A percentile compares a stretch with the other conserved stretches of the same genome.
These are phyloP conservation scores for Umbelopsis sp. DNA, from an alignment of 192 early-diverging fungal genomes.

Conservation along the genomic window DNA sequence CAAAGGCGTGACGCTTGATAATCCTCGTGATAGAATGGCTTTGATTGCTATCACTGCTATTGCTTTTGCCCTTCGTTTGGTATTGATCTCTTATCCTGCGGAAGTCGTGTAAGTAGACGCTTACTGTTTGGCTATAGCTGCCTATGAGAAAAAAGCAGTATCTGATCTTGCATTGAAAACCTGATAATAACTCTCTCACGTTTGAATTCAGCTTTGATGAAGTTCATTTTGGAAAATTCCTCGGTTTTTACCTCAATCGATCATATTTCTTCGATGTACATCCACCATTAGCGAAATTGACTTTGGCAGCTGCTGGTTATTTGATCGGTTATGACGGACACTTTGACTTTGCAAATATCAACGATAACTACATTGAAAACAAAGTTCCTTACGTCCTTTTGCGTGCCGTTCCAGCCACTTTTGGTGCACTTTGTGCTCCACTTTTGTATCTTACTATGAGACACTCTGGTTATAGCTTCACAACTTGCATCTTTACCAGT, in stretches of 20 bases:
- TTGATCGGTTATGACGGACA: constrained; percentile 94
- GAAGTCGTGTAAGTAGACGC: constrained; percentile 68
- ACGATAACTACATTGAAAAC: constrained; percentile 85
- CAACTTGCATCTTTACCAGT: constrained; percentile 73
- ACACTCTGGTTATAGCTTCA: constrained; percentile 81
- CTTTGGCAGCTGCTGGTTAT: constrained; percentile 82
- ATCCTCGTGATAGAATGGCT: constrained; percentile 16
- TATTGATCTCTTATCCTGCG: constrained; percentile 67
- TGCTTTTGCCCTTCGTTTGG: constrained; percentile 68
- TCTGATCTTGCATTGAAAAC: neutral
- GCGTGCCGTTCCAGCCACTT: constrained; percentile 76
- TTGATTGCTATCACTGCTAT: constrained; percentile 40
- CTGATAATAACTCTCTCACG: neutral
- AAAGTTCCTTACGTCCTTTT: constrained; percentile 89
- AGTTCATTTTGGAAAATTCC: constrained; percentile 99
- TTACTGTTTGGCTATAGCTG: neutral
- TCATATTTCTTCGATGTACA: constrained; percentile 98
- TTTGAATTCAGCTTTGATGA: constrained; percentile 82
- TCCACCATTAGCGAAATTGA: constrained; percentile 92
- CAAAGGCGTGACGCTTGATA: neutral
- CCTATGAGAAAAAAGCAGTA: neutral
- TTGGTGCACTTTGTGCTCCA: constrained; percentile 77
- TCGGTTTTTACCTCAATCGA: constrained; percentile 85
- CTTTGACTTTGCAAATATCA: constrained; percentile 94
- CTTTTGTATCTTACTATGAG: constrained; percentile 85